Evolutionary conservation across 139 green algal species (phyloP).

Genomic region (Chlorella vulgaris): DNA sequence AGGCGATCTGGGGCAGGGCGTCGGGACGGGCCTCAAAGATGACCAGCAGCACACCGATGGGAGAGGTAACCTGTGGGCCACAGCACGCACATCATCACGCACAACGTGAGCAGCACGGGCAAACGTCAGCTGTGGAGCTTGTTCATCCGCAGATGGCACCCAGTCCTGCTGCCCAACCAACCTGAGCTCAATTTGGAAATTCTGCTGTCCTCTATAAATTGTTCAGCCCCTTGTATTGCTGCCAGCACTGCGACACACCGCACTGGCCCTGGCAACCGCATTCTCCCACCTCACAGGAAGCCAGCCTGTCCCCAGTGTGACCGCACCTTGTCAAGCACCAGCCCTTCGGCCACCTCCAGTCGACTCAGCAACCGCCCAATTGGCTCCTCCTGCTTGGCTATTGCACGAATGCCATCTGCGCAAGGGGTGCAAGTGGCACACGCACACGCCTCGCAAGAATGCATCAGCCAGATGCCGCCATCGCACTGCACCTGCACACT

Average conservation of each 20-base stretch:
- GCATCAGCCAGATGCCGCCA: too few species aligned
- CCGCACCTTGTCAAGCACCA: constrained; percentile 89
- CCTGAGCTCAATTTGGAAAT: too few species aligned
- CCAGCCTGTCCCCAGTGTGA: background rate
- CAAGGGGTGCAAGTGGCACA: background rate
- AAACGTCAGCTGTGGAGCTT: too few species aligned
- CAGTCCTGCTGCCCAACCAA: too few species aligned
- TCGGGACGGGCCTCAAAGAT: constrained; percentile 99
- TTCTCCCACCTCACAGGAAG: too few species aligned
- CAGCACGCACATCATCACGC: background rate
- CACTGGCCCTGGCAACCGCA: too few species aligned
- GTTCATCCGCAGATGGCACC: too few species aligned
- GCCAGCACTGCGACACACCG: too few species aligned
- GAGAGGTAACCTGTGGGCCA: constrained; percentile 65
- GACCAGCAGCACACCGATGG: constrained; percentile 97
- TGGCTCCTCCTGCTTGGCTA: constrained; percentile 86
- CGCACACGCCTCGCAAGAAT: too few species aligned
- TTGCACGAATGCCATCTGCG: constrained; percentile 83
- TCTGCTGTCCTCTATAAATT: too few species aligned
- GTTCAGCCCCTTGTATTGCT: too few species aligned
- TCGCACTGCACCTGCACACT: too few species aligned
- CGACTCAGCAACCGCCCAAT: constrained; percentile 69
- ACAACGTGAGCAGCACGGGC: background rate
- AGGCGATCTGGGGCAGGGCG: constrained; percentile 93
- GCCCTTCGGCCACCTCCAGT: constrained; percentile 89